These are phyloP conservation scores for Castanea crenata DNA, from an alignment of 306 rosid genomes.

Conservation along the genomic window DNA sequence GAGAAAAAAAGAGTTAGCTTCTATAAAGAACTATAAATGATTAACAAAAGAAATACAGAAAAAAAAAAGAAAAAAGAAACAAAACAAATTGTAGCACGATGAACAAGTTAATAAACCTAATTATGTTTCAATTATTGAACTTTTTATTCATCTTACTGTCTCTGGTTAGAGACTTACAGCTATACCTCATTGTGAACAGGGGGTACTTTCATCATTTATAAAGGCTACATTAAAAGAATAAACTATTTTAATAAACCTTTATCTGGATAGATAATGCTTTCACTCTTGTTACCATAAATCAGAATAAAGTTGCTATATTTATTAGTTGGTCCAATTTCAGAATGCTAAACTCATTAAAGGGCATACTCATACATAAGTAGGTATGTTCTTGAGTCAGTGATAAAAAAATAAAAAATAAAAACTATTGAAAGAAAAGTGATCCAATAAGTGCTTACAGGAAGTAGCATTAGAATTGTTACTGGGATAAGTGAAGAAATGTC, in stretches of 20 bases:
- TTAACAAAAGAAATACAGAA: not conserved
- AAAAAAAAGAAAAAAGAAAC: not conserved
- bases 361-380: not conserved
- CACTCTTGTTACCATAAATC: not conserved
- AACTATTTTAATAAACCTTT: not conserved
- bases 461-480: slow-evolving; percentile 61
- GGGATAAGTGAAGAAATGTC: slow-evolving; percentile 58
- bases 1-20: not conserved
- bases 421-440: not conserved
- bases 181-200: not conserved
- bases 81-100: not conserved
- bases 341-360: slow-evolving; percentile 1
- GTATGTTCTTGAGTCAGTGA: not conserved
- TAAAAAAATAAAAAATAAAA: not conserved
- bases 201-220: not conserved
- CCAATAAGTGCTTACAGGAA: slow-evolving; percentile 49
- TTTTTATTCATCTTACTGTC: too few species aligned
- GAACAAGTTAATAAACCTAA: not conserved
- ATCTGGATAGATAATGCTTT: not conserved
- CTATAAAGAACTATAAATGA: too few species aligned
- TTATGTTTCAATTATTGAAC: not conserved
- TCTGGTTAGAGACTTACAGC: not conserved
- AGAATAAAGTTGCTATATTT: not conserved
- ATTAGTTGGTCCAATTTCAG: not conserved
- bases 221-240: not conserved